These are phyloP conservation scores for barley (Hordeum vulgare) DNA, from an alignment of 176 grass and related monocot species.

Conservation along the genomic window DNA sequence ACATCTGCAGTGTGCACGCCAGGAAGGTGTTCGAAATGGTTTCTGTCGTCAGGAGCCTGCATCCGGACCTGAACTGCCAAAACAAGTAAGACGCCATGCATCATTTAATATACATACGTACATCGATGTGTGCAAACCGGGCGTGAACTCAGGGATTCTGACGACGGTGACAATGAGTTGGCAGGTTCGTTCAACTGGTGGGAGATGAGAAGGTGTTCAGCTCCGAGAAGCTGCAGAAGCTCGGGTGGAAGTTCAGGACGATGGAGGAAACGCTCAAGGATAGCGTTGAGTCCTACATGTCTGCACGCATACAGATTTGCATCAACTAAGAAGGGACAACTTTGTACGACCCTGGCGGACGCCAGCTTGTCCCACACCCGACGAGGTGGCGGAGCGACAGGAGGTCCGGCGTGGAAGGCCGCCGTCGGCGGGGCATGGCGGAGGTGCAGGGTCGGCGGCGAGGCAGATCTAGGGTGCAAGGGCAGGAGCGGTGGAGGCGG, in stretches of 20 bases:
- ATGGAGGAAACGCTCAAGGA: conserved; percentile 45
- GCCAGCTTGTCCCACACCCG: too few relatives aligned
- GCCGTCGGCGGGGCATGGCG: too few relatives aligned
- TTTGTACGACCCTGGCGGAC: too few relatives aligned
- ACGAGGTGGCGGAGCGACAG: too few relatives aligned
- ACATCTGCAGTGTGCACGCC: conserved; percentile 33
- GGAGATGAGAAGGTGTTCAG: conserved; percentile 17
- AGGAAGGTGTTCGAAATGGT: conserved; percentile 29
- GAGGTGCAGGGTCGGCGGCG: too few relatives aligned
- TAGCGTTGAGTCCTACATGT: conserved; percentile 33
- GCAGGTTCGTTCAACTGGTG: conserved; percentile 42
- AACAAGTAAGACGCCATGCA: conserved; percentile 35
- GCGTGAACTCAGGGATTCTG: not conserved
- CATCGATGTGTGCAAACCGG: not conserved
- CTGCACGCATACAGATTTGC: conserved; percentile 31
- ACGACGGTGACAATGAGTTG: not conserved
- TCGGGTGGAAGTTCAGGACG: conserved; percentile 58
- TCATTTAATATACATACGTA: too few relatives aligned
- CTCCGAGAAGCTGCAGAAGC: conserved; percentile 44
- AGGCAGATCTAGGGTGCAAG: too few relatives aligned
- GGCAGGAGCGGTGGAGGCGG: conserved; percentile 38
- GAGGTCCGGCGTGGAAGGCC: too few relatives aligned
- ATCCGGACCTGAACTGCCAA: conserved; percentile 34
- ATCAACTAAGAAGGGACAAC: too few relatives aligned
- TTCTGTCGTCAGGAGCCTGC: conserved; percentile 21